Conservation (phyloP, 2,329 filamentous ascomycete genomes). For the Diaporthe ampelina region DNA sequence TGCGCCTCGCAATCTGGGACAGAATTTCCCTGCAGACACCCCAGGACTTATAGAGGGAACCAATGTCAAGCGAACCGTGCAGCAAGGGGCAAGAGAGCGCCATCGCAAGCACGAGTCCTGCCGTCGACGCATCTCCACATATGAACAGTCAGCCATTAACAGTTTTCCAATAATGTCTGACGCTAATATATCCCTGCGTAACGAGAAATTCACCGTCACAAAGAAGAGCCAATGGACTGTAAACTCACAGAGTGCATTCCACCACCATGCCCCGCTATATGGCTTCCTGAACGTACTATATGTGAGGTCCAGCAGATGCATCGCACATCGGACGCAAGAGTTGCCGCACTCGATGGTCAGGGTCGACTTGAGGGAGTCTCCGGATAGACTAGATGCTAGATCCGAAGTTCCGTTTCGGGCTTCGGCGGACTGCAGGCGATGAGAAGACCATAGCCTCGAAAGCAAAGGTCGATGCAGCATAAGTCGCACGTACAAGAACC, state of each 20-base stretch:
- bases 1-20: background rate
- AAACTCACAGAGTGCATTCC: slow-evolving; percentile 44
- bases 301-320: slow-evolving; percentile 44
- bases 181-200: background rate
- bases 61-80: background rate
- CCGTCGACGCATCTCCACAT: slow-evolving; percentile 43
- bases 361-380: slow-evolving; percentile 27
- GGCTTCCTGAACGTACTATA: slow-evolving; percentile 42
- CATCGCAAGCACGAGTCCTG: slow-evolving; percentile 43
- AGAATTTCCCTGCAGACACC: background rate
- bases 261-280: slow-evolving; percentile 44
- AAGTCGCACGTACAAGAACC: slow-evolving; percentile 44
- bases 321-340: slow-evolving; percentile 42
- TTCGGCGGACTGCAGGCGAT: slow-evolving; percentile 33
- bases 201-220: background rate
- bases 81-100: slow-evolving; percentile 40
- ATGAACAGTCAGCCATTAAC: background rate
- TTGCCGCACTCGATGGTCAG: slow-evolving; percentile 39
- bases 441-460: slow-evolving; percentile 38
- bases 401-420: slow-evolving; percentile 37
- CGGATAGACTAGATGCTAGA: background rate
- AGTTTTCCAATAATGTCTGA: background rate
- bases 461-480: slow-evolving; percentile 46
- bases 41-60: background rate
- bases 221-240: background rate